phyloP scores from a whole-genome alignment of 257 asterid genomes.

The Petunia secreta region DNA sequence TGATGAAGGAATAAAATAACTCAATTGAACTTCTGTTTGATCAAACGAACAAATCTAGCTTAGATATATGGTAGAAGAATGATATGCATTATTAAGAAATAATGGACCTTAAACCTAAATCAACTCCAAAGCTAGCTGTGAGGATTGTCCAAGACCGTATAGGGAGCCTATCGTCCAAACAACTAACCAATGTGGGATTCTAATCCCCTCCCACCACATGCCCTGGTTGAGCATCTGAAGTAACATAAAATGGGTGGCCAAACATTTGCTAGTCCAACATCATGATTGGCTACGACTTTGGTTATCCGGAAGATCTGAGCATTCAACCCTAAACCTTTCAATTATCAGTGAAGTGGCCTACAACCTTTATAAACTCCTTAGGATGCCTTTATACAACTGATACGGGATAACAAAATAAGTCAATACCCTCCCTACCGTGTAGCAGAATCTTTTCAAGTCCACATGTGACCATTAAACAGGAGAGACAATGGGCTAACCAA shows the following conservation, averaged over 20 bases:
- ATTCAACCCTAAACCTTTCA: background rate
- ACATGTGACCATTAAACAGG: background rate
- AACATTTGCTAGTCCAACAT: slow-evolving; percentile 10
- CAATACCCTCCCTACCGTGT: slow-evolving; percentile 3
- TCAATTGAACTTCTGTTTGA: background rate
- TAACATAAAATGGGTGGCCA: slow-evolving; percentile 15
- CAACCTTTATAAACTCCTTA: background rate
- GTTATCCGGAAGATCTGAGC: background rate
- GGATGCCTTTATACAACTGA: too few species aligned
- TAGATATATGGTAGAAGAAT: background rate
- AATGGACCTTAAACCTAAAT: slow-evolving; percentile 4
- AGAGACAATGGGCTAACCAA: background rate
- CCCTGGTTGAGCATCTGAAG: slow-evolving; percentile 8
- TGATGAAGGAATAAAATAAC: slow-evolving; percentile 17
- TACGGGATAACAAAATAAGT: background rate
- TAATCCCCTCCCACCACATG: background rate
- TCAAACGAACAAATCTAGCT: slow-evolving; percentile 15
- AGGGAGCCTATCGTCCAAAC: background rate
- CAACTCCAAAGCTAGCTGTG: slow-evolving; percentile 5
- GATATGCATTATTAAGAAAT: background rate
- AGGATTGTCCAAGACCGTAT: background rate
- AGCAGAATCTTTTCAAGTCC: background rate
- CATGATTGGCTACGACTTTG: background rate
- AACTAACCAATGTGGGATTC: background rate
- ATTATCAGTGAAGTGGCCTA: background rate